A percentile compares a stretch with the other conserved stretches of the same genome.
Evolutionary conservation across 306 rosid genomes (phyloP).

Genomic region (Cucurbita moschata): DNA sequence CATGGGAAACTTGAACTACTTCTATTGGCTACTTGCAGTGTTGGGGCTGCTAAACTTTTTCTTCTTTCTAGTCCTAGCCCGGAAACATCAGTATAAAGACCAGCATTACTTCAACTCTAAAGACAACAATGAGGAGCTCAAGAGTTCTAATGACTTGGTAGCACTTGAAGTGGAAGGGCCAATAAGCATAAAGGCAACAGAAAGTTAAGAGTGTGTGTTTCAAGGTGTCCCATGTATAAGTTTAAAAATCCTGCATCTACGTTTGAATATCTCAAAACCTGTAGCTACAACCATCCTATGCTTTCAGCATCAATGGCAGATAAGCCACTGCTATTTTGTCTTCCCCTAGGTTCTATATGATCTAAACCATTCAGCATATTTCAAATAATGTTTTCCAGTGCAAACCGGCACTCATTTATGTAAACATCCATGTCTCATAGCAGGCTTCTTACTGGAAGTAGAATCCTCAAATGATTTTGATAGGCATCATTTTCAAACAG

Average conservation of each 20-base stretch:
- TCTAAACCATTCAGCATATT: not conserved
- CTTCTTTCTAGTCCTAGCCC: conserved; percentile 49
- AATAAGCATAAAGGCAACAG: conserved; percentile 23
- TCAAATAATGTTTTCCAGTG: not conserved
- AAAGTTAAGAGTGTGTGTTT: conserved; percentile 18
- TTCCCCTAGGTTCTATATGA: not conserved
- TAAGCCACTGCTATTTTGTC: not conserved
- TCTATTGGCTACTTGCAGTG: conserved; percentile 66
- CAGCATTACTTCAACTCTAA: conserved; percentile 16
- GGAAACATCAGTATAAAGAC: conserved; percentile 59
- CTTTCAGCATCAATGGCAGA: not conserved
- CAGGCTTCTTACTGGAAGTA: not conserved
- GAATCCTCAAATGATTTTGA: not conserved
- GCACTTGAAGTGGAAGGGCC: conserved; percentile 22
- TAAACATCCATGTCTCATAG: not conserved
- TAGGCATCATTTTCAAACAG: not conserved
- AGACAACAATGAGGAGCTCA: conserved; percentile 34
- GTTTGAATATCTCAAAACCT: not conserved
- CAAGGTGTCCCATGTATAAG: not conserved
- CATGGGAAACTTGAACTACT: conserved; percentile 45
- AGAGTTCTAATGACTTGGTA: conserved; percentile 21
- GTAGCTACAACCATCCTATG: not conserved
- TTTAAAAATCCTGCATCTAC: not conserved
- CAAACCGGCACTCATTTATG: not conserved
- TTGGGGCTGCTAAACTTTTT: conserved; percentile 46